Base-by-base conservation (phyloP, 2,329 filamentous ascomycete species). In the Cladophialophora yegresii region DNA sequence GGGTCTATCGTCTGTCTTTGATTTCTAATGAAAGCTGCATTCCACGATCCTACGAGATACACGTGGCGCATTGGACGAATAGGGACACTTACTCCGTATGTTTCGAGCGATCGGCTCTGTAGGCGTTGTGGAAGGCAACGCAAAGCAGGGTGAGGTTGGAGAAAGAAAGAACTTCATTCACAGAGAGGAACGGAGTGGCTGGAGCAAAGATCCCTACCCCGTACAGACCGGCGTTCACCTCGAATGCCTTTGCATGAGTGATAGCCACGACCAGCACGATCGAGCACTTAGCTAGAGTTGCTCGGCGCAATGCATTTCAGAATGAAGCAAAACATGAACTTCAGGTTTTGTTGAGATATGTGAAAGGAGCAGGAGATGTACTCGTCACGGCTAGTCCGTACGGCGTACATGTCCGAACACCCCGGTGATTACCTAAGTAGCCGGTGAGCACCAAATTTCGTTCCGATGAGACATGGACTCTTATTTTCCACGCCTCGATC, bases 21-120 rank as follows among this genome's bases (percentile, higher is more conserved):
- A 51, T 51, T 51, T 51, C 13, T 54, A 54, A 54, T 54, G n/a
- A 28, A 50, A 16, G 51, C 1, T 33, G 51, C 51, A 30, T 16
- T 33, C 4, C 28, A 16, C 10, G 10, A 30, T 32, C 51, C 28
- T 33, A 3, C 28, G 16, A 16, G 4, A 2, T 54, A n/a, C 8
- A 13, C 8, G 28, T n/a, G 23, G 23, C 8, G 13, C 4, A 9
- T 22, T 50, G 47, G 20, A 50, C 1, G 9, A 28, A 26, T 8
- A 26, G 47, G 10, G 2, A 50, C 22, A 50, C 47, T 50, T 50
- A n/a, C n/a, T n/a, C n/a, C n/a, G n/a, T n/a, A 50, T 50, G 47
- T 50, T 26, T 26, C 36, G 16, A 50, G 47, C 13, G 22, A 26
- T 16, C 16, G 23, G 47, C 20, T 13, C 47, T 28, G 22, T 10